phyloP scores from a whole-genome alignment of 116 monocot genomes.

The Posidonia oceanica region DNA sequence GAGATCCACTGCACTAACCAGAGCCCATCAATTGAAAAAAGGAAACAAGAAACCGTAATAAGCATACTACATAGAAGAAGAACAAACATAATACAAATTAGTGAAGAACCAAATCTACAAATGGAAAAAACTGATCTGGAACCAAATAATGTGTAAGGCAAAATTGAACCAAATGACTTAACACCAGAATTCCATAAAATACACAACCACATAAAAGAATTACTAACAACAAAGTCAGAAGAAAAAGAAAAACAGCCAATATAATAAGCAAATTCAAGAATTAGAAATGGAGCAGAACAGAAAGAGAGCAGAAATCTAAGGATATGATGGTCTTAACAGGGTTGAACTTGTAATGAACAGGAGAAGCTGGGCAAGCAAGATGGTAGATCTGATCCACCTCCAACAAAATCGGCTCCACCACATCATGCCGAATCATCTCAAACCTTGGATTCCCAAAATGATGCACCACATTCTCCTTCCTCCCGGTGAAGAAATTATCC shows the following conservation, averaged over 20 bases:
- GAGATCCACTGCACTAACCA: too few relatives aligned
- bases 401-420: conserved; percentile 83
- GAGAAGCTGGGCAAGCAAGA: conserved; percentile 92
- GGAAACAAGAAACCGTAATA: neutral
- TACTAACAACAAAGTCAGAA: neutral
- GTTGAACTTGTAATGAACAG: conserved; percentile 97
- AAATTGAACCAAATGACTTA: too few relatives aligned
- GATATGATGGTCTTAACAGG: conserved; percentile 99
- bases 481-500: conserved; percentile 93
- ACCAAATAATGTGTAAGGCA: too few relatives aligned
- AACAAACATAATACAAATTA: neutral
- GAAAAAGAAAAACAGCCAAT: neutral
- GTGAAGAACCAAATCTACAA: too few relatives aligned
- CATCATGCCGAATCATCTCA: conserved; percentile 87
- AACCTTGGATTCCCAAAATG: conserved; percentile 89
- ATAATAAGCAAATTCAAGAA: neutral
- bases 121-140: too few relatives aligned
- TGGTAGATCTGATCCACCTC: conserved; percentile 99
- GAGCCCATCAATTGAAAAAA: too few relatives aligned
- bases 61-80: neutral
- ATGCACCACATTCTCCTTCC: conserved; percentile 95
- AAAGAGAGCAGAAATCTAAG: conserved; percentile 22
- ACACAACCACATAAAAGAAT: too few relatives aligned
- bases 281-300: neutral
- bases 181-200: too few relatives aligned